phyloP scores from a whole-genome alignment of 1,284 basidiomycete genomes.

The Inonotus hispidus region DNA sequence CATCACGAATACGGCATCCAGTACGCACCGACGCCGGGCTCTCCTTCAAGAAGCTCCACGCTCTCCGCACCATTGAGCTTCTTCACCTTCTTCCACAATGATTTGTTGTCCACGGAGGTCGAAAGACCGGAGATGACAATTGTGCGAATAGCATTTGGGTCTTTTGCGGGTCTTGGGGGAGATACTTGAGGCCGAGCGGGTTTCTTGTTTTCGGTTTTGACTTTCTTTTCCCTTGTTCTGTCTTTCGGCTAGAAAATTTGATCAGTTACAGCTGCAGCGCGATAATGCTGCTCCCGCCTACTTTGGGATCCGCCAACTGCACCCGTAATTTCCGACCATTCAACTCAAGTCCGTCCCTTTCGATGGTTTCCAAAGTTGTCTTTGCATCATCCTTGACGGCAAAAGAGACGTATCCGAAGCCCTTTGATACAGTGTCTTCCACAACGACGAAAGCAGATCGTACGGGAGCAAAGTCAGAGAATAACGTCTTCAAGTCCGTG shows the following conservation, averaged over 20 bases:
- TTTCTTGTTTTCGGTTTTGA: constrained; percentile 38
- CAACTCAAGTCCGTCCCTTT: constrained; percentile 48
- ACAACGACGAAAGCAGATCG: constrained; percentile 92
- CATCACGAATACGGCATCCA: constrained; percentile 9
- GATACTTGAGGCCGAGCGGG: constrained; percentile 31
- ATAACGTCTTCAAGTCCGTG: constrained; percentile 85
- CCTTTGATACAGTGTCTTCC: constrained; percentile 81
- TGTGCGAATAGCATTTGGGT: constrained; percentile 78
- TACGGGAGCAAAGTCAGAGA: constrained; percentile 94
- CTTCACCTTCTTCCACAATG: constrained; percentile 85
- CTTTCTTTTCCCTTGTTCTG: constrained; percentile 36
- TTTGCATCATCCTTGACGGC: constrained; percentile 87
- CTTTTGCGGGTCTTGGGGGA: constrained; percentile 37
- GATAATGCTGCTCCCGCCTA: constrained; percentile 28
- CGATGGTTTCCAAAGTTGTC: constrained; percentile 58
- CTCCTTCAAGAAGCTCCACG: constrained; percentile 29
- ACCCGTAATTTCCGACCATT: constrained; percentile 69
- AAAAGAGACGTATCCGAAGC: constrained; percentile 97
- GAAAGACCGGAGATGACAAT: constrained; percentile 77
- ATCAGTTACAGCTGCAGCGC: background rate
- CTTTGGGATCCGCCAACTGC: constrained; percentile 78
- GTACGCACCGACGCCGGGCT: constrained; percentile 9
- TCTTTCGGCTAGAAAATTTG: constrained; percentile 4
- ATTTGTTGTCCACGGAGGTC: constrained; percentile 59
- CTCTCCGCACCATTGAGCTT: constrained; percentile 71